phyloP scores from a whole-genome alignment of 495 filamentous ascomycete species.

The Penicillium daleae region DNA sequence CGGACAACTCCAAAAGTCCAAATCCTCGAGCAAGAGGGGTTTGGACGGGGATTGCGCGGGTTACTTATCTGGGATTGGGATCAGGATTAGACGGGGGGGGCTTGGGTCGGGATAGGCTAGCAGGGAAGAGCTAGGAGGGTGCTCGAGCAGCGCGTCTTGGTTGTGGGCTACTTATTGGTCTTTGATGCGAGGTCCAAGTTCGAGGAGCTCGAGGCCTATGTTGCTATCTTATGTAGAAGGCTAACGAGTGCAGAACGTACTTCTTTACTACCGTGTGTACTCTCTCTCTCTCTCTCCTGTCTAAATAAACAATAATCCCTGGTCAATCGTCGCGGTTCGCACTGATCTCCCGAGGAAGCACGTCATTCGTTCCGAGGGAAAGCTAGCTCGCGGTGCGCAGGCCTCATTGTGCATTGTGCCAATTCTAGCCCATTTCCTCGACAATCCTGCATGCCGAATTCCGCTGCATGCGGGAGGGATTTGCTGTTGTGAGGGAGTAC shows the following conservation, averaged over 20 bases:
- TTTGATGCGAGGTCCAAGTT: constrained; percentile 4
- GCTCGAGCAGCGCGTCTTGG: background rate
- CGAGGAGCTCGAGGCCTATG: background rate
- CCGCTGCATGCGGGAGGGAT: constrained; percentile 13
- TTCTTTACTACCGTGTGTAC: too few relatives aligned
- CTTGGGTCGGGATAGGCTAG: background rate
- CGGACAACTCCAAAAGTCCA: background rate
- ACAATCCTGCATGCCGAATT: constrained; percentile 1
- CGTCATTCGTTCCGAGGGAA: constrained; percentile 15
- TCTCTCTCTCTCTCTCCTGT: too few relatives aligned
- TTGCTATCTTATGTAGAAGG: background rate
- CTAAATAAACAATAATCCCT: background rate
- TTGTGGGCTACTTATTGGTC: background rate
- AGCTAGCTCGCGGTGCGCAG: background rate
- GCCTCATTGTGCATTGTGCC: constrained; percentile 20
- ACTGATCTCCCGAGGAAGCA: constrained; percentile 18
- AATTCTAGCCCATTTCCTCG: background rate
- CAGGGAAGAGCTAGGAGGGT: background rate
- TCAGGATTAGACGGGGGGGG: background rate
- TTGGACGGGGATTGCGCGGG: background rate
- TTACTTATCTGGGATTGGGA: background rate
- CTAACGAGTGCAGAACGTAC: background rate
- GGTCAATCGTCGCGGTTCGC: constrained; percentile 4
- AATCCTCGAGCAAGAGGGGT: background rate
- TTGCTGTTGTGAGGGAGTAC: background rate